Conservation (phyloP, 306 rosid genomes). For the Cucumis cinereus region DNA sequence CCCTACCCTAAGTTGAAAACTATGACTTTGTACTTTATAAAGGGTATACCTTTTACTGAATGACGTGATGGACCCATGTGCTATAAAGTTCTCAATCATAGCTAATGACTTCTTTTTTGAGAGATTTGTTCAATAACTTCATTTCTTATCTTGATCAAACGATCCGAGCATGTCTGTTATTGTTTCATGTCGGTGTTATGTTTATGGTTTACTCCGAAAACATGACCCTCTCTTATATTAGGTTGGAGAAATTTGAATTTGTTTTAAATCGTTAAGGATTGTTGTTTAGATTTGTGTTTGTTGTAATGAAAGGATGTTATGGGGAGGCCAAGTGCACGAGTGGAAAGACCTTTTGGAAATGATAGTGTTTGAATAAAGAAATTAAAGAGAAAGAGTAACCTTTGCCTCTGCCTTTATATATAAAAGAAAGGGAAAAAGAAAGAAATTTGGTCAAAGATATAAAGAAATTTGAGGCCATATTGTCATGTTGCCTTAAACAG, state of each 20-base stretch:
- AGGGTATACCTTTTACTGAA: neutral
- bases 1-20: neutral
- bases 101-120: neutral
- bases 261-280: no score
- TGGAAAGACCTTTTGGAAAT: slow-evolving; percentile 1
- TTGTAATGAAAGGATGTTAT: slow-evolving; percentile 3
- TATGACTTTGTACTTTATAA: slow-evolving; percentile 1
- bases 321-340: neutral
- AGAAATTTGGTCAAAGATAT: slow-evolving; percentile 8
- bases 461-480: neutral
- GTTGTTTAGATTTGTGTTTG: neutral
- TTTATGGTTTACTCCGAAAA: neutral
- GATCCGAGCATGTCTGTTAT: neutral
- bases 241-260: neutral
- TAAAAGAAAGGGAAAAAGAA: neutral
- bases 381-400: neutral
- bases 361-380: neutral
- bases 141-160: neutral
- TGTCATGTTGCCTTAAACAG: neutral
- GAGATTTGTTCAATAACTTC: neutral
- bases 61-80: neutral
- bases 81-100: slow-evolving; percentile 6
- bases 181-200: neutral
- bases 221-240: neutral
- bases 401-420: neutral